Evolutionary conservation across 2,329 filamentous ascomycete genomes (phyloP).

Genomic region (Fusarium newnesense): DNA sequence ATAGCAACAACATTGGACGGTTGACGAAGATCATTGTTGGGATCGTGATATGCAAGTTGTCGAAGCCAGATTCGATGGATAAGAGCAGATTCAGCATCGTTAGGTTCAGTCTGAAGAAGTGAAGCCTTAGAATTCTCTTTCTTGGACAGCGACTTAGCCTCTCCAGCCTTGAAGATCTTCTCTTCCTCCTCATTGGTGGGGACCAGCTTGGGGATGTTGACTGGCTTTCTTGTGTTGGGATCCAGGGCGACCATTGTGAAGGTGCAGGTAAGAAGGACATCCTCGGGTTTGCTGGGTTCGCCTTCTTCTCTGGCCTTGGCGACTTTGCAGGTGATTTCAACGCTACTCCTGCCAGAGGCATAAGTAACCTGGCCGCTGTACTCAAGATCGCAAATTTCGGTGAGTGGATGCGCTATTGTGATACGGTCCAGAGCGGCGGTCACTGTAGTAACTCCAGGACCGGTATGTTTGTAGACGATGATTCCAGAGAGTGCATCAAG

Average conservation of each 20-base stretch:
- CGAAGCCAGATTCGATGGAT: slow-evolving; percentile 47
- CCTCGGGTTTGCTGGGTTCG: slow-evolving; percentile 58
- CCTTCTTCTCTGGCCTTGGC: slow-evolving; percentile 72
- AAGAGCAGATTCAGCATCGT: slow-evolving; percentile 44
- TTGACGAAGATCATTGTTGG: slow-evolving; percentile 41
- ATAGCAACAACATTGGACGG: slow-evolving; percentile 43
- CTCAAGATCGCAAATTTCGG: slow-evolving; percentile 82
- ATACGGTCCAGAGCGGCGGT: slow-evolving; percentile 62
- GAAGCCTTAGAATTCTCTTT: slow-evolving; percentile 40
- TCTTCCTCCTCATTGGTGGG: slow-evolving; percentile 44
- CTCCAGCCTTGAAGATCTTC: slow-evolving; percentile 42
- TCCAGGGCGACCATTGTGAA: slow-evolving; percentile 48
- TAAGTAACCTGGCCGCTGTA: slow-evolving; percentile 72
- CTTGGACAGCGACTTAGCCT: slow-evolving; percentile 42
- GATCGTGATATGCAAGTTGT: slow-evolving; percentile 45
- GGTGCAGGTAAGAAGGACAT: slow-evolving; percentile 56
- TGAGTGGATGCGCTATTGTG: slow-evolving; percentile 74
- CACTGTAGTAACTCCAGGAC: slow-evolving; percentile 64
- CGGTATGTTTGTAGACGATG: slow-evolving; percentile 75
- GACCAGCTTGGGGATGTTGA: slow-evolving; percentile 39
- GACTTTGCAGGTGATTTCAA: slow-evolving; percentile 80
- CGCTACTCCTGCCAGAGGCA: slow-evolving; percentile 76
- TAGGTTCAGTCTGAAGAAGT: slow-evolving; percentile 42
- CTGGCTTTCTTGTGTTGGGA: slow-evolving; percentile 43
- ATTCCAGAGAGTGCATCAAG: slow-evolving; percentile 81